Evolutionary conservation across 495 filamentous ascomycete genomes (phyloP).

Genomic region (Xeromyces bisporus): DNA sequence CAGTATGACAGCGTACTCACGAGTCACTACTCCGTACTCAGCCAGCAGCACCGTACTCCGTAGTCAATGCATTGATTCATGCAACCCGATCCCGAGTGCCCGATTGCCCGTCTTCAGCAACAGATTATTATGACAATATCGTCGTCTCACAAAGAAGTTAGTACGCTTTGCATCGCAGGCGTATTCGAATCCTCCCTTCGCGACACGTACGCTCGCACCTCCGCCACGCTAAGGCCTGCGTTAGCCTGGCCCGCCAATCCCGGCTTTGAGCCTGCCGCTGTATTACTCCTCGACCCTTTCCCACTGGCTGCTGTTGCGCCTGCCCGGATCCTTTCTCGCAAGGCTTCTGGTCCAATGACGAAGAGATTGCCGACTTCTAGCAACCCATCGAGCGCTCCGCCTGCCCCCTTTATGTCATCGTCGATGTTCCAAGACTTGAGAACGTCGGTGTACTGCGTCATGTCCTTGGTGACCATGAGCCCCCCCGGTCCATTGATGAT

Average conservation of each 20-base stretch:
- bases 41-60: no score
- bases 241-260: constrained; percentile 21
- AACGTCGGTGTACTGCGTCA: constrained; percentile 73
- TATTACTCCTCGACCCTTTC: constrained; percentile 4
- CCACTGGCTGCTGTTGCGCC: constrained; percentile 16
- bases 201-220: constrained; percentile 70
- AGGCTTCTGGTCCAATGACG: constrained; percentile 78
- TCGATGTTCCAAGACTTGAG: constrained; percentile 68
- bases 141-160: constrained; percentile 43
- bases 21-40: no score
- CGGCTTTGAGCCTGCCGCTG: constrained; percentile 9
- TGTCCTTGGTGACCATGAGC: constrained; percentile 89
- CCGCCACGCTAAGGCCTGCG: constrained; percentile 41
- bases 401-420: constrained; percentile 36
- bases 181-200: constrained; percentile 67
- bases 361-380: constrained; percentile 94
- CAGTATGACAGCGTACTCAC: no score
- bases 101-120: no score
- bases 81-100: no score
- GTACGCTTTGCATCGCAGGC: constrained; percentile 62
- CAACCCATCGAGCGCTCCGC: constrained; percentile 60
- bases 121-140: no score
- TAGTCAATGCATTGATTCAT: no score
- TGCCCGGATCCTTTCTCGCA: constrained; percentile 60
- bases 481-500: constrained; percentile 79